Percentiles rank a stretch among this genome's conserved stretches.
Conservation (phyloP, 2,329 filamentous ascomycete genomes). For the Geosmithia putterillii region DNA sequence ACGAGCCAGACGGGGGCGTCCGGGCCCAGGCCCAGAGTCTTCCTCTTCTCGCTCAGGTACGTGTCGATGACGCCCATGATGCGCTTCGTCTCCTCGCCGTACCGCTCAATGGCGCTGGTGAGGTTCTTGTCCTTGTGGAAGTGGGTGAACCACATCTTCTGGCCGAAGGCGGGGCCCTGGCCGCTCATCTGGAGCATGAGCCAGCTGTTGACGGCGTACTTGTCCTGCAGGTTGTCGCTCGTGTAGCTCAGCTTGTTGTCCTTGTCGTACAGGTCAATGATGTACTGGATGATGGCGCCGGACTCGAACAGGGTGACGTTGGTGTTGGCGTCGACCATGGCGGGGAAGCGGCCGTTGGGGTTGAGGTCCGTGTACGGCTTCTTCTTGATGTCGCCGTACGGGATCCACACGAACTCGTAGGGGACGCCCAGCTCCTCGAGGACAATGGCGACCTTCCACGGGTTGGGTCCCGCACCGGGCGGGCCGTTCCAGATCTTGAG, state of each 20-base stretch:
- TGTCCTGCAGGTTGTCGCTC: neutral
- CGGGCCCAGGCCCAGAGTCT: neutral
- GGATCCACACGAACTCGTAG: conserved; percentile 9
- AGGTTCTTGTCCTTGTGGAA: neutral
- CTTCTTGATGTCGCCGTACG: conserved; percentile 11
- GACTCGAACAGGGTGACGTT: conserved; percentile 18
- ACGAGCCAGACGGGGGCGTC: conserved; percentile 20
- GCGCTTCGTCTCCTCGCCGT: conserved; percentile 14
- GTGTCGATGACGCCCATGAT: conserved; percentile 13
- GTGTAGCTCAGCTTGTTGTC: conserved; percentile 5
- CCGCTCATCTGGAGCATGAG: conserved; percentile 9
- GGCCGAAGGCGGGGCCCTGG: conserved; percentile 32
- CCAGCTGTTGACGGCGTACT: conserved; percentile 8
- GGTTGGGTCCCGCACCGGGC: neutral
- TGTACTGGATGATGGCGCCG: conserved; percentile 13
- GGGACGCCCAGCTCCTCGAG: conserved; percentile 13
- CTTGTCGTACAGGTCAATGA: conserved; percentile 13
- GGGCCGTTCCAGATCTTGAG: neutral
- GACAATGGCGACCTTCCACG: conserved; percentile 8
- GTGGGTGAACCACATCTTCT: conserved; percentile 21
- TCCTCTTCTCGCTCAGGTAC: conserved; percentile 6
- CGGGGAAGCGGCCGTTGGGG: conserved; percentile 19
- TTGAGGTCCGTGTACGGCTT: conserved; percentile 13
- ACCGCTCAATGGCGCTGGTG: conserved; percentile 11
- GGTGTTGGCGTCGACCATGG: conserved; percentile 19